A percentile compares a stretch with the other conserved stretches of the same genome.
Evolutionary conservation across 371 early-diverging fungal species (phyloP).

Genomic region (Apophysomyces variabilis): DNA sequence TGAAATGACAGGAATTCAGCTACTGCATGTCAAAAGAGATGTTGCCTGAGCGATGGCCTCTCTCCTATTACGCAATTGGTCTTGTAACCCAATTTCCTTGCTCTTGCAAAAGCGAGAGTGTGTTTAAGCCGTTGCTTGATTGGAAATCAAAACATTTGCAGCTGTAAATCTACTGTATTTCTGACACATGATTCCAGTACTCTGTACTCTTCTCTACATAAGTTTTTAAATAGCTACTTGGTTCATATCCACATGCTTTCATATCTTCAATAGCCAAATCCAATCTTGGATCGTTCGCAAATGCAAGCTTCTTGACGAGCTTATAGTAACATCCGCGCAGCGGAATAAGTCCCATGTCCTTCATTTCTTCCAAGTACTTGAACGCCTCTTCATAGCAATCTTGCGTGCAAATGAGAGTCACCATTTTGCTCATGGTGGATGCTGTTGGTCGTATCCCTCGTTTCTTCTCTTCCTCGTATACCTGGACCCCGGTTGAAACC

Average conservation of each 20-base stretch:
- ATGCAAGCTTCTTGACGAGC: constrained; percentile 65
- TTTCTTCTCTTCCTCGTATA: constrained; percentile 46
- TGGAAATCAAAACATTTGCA: no score
- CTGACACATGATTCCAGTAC: neutral
- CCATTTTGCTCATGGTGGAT: constrained; percentile 64
- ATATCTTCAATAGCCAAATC: constrained; percentile 70
- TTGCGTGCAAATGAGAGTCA: constrained; percentile 54
- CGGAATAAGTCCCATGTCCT: constrained; percentile 62
- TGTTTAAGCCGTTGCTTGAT: no score
- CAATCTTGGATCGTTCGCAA: constrained; percentile 66
- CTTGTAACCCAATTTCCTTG: no score
- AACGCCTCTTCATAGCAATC: constrained; percentile 80
- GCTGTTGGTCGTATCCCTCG: constrained; percentile 45
- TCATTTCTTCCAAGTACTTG: constrained; percentile 75
- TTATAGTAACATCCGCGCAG: constrained; percentile 59
- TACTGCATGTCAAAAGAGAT: no score
- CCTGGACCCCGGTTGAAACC: constrained; percentile 44
- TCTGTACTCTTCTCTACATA: constrained; percentile 4
- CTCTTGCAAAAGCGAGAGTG: no score
- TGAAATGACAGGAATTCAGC: no score
- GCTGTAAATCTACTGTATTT: neutral
- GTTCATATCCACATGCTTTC: constrained; percentile 61
- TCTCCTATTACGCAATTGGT: no score
- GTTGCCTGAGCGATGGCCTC: no score
- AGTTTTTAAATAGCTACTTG: constrained; percentile 17